These are phyloP conservation scores for Apostasia shenzhenica DNA, from an alignment of 106 monocot species.

Conservation along the genomic window DNA sequence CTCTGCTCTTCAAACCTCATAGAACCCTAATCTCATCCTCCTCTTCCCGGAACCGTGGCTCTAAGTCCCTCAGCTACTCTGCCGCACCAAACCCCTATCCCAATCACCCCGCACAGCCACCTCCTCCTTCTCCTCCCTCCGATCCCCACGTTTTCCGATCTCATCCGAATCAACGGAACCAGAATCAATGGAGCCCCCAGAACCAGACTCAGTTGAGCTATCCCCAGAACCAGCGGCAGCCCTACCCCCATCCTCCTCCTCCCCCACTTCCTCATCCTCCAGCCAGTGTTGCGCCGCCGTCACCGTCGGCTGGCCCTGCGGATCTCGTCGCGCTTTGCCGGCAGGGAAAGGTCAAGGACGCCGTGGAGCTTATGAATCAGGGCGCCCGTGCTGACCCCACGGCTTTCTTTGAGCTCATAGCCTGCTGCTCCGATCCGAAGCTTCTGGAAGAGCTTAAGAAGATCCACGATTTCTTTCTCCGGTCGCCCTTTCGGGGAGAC, in stretches of 20 bases:
- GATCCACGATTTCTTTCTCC: constrained; percentile 61
- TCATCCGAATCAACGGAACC: constrained; percentile 18
- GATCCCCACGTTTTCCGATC: constrained; percentile 13
- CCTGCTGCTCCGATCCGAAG: constrained; percentile 49
- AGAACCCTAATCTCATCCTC: not conserved
- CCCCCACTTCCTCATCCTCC: not conserved
- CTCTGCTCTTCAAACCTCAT: constrained; percentile 15
- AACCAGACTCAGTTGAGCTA: constrained; percentile 12
- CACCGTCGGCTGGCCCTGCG: constrained; percentile 32
- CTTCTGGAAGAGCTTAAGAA: constrained; percentile 68
- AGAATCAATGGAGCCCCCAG: constrained; percentile 10
- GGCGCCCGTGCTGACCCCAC: constrained; percentile 41
- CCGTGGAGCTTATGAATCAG: constrained; percentile 42
- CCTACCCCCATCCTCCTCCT: not conserved
- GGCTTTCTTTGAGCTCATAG: constrained; percentile 45
- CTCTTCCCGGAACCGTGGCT: not conserved
- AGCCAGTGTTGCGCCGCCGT: not conserved
- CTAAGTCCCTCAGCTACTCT: constrained; percentile 21
- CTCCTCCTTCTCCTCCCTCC: not conserved
- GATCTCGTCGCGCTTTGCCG: constrained; percentile 47
- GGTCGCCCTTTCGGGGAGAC: constrained; percentile 68
- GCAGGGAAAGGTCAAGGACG: constrained; percentile 72
- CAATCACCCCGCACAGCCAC: constrained; percentile 7
- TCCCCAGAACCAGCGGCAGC: constrained; percentile 11
- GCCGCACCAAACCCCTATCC: constrained; percentile 16